Conservation (phyloP, 768 basidiomycete species). For the Hygrophoropsis aurantiaca region DNA sequence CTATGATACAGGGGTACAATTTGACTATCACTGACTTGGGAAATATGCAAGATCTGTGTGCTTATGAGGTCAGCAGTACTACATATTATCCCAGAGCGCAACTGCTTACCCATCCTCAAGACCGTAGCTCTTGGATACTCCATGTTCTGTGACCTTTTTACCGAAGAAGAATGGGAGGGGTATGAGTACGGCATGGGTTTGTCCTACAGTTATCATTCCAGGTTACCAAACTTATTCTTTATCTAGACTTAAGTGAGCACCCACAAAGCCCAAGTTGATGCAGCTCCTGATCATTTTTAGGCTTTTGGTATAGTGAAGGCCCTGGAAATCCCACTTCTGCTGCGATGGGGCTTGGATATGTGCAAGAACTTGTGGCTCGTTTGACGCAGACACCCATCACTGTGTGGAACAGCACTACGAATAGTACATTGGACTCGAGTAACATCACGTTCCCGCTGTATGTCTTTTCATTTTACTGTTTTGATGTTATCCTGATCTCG, state of each 20-base stretch:
- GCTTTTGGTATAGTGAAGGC: constrained; percentile 37
- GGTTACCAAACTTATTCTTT: not conserved
- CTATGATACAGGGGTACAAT: constrained; percentile 30
- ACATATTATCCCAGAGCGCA: not conserved
- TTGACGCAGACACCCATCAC: constrained; percentile 37
- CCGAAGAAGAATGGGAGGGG: constrained; percentile 51
- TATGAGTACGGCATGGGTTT: constrained; percentile 42
- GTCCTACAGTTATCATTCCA: constrained; percentile 3
- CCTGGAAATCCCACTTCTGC: constrained; percentile 44
- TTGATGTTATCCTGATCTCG: no score
- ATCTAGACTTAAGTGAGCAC: constrained; percentile 5
- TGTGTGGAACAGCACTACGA: constrained; percentile 44
- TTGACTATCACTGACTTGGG: constrained; percentile 27
- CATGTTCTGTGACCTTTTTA: constrained; percentile 50
- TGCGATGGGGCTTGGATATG: constrained; percentile 39
- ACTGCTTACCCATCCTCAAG: constrained; percentile 14
- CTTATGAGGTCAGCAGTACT: constrained; percentile 36
- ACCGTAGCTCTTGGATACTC: constrained; percentile 53
- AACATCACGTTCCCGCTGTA: constrained; percentile 33
- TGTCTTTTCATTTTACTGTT: no score
- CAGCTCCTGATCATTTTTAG: not conserved
- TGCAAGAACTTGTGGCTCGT: constrained; percentile 44
- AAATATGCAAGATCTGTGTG: constrained; percentile 38
- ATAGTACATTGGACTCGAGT: constrained; percentile 44
- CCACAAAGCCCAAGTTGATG: constrained; percentile 3